Percentiles rank a stretch among this genome's conserved stretches.
Evolutionary conservation across 805 yeast genomes (phyloP).

Genomic region (Cyberlindnera euphorbiiphila): DNA sequence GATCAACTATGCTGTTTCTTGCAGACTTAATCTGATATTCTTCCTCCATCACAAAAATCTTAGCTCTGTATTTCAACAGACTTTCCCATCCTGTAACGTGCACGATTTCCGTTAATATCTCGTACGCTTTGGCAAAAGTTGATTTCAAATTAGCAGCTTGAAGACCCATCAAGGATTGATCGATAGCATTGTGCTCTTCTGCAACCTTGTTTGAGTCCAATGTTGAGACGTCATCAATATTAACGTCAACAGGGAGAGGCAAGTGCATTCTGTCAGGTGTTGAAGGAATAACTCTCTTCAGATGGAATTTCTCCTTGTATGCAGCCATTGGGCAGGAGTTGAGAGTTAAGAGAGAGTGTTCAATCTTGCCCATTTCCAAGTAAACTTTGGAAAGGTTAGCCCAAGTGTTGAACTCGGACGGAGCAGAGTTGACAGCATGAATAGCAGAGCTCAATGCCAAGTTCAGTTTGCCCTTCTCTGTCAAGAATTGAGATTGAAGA

Average conservation of each 20-base stretch:
- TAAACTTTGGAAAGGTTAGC: conserved; percentile 60
- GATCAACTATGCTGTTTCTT: conserved; percentile 6
- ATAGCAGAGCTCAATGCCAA: conserved; percentile 56
- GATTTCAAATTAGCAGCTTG: conserved; percentile 68
- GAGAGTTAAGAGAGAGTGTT: conserved; percentile 65
- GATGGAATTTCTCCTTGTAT: conserved; percentile 59
- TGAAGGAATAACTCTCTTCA: conserved; percentile 57
- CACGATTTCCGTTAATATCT: conserved; percentile 58
- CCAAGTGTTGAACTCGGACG: conserved; percentile 78
- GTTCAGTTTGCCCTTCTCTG: conserved; percentile 48
- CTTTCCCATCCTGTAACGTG: conserved; percentile 73
- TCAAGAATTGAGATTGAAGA: conserved; percentile 55
- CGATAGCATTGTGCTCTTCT: conserved; percentile 61
- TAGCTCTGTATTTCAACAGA: conserved; percentile 52
- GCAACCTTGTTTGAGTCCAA: conserved; percentile 63
- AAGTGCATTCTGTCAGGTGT: conserved; percentile 56
- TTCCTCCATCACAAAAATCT: conserved; percentile 66
- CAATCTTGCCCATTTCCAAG: conserved; percentile 60
- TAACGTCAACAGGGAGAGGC: conserved; percentile 74
- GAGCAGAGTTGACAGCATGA: conserved; percentile 65
- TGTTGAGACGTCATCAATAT: conserved; percentile 62
- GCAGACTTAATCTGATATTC: conserved; percentile 43
- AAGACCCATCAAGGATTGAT: conserved; percentile 54
- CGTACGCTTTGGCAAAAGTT: conserved; percentile 55
- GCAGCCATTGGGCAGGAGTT: conserved; percentile 79